These are phyloP conservation scores for Brettanomyces naardenensis DNA, from an alignment of 805 yeast genomes.

Conservation along the genomic window DNA sequence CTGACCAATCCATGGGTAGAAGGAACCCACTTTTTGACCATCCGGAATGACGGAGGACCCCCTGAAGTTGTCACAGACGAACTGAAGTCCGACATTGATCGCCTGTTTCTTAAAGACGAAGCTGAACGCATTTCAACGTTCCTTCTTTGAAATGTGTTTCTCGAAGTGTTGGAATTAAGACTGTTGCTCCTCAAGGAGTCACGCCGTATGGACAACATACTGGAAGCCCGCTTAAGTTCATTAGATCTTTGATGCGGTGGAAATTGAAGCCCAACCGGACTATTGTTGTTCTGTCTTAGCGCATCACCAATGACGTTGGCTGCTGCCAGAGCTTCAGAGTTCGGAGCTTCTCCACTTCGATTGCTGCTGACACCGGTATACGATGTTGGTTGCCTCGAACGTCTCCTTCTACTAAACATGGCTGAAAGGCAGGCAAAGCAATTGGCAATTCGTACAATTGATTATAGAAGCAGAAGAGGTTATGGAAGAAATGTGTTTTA, in stretches of 20 bases:
- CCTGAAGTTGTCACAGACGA: background rate
- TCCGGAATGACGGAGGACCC: constrained; percentile 16
- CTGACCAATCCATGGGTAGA: constrained; percentile 64
- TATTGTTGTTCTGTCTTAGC: constrained; percentile 28
- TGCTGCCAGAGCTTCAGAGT: constrained; percentile 54
- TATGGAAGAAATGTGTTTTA: no score
- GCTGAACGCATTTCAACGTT: constrained; percentile 7
- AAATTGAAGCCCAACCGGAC: constrained; percentile 23
- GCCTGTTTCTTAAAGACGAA: background rate
- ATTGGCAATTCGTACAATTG: no score
- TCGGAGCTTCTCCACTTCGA: constrained; percentile 15
- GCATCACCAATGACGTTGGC: constrained; percentile 51
- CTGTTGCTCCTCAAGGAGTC: constrained; percentile 15
- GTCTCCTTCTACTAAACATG: constrained; percentile 10
- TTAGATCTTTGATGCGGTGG: constrained; percentile 21
- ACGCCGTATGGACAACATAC: constrained; percentile 12
- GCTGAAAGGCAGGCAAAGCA: no score
- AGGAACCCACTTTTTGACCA: constrained; percentile 64
- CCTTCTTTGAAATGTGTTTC: constrained; percentile 12
- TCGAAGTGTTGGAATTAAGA: constrained; percentile 13
- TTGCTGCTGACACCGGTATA: constrained; percentile 14
- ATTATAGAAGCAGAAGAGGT: no score
- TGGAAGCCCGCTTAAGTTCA: constrained; percentile 11
- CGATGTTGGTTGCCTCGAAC: constrained; percentile 15
- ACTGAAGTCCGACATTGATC: constrained; percentile 1